phyloP scores from a whole-genome alignment of 2,329 filamentous ascomycete genomes.

The Alternaria burnsii region DNA sequence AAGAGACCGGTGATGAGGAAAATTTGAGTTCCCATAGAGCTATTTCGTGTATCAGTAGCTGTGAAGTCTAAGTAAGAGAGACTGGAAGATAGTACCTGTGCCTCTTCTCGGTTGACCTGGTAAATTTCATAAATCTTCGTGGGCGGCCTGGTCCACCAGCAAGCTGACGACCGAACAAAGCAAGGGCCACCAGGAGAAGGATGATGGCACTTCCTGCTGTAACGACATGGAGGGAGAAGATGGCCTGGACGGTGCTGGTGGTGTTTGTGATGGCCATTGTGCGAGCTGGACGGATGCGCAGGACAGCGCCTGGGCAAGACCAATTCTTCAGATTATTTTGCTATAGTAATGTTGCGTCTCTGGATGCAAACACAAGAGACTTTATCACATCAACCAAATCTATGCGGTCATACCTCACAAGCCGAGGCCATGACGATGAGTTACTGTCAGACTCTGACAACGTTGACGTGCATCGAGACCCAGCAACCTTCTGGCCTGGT shows the following conservation, averaged over 20 bases:
- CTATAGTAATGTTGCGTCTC: neutral
- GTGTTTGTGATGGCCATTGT: constrained; percentile 24
- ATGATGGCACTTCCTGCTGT: constrained; percentile 24
- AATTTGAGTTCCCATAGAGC: constrained; percentile 21
- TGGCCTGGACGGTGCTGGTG: constrained; percentile 25
- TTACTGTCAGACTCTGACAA: neutral
- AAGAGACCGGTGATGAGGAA: constrained; percentile 26
- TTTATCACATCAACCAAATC: neutral
- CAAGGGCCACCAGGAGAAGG: constrained; percentile 15
- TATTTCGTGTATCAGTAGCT: neutral
- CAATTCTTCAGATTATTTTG: neutral
- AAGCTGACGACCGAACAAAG: constrained; percentile 14
- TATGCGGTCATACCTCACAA: constrained; percentile 10
- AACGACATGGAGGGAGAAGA: constrained; percentile 27
- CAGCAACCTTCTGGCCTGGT: neutral
- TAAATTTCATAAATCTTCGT: constrained; percentile 17
- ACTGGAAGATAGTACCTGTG: constrained; percentile 2
- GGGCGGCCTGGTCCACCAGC: constrained; percentile 19
- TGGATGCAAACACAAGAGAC: neutral
- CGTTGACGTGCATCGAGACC: neutral
- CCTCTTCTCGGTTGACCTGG: constrained; percentile 4
- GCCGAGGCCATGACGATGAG: constrained; percentile 2
- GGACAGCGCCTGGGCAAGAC: neutral
- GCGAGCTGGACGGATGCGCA: neutral
- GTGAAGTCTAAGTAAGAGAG: too few relatives aligned